Evolutionary conservation across 2,329 filamentous ascomycete species (phyloP).

Genomic region (Cladosporium austrohemisphaericum): DNA sequence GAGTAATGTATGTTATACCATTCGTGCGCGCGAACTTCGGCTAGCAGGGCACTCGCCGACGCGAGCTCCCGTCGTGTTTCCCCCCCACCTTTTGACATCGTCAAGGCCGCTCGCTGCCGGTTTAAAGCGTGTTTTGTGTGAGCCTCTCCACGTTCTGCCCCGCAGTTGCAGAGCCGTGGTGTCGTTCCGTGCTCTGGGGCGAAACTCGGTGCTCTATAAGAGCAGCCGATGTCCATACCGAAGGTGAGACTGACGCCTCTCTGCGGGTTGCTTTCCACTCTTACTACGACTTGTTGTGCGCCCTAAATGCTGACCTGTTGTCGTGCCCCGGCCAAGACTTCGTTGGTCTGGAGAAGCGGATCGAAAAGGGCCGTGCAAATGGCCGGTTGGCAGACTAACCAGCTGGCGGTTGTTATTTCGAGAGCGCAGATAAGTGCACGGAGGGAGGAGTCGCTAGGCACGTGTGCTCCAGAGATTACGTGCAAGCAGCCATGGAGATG

Average conservation of each 20-base stretch:
- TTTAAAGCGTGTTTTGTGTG: neutral
- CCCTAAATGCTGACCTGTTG: too few species aligned
- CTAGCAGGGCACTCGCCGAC: neutral
- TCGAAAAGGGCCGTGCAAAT: too few species aligned
- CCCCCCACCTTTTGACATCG: neutral
- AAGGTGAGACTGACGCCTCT: neutral
- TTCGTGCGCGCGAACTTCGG: neutral
- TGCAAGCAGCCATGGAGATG: too few species aligned
- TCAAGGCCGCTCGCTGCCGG: conserved; percentile 2
- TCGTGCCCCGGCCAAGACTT: too few species aligned
- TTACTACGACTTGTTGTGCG: too few species aligned
- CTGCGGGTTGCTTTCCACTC: neutral
- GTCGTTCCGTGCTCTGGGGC: neutral
- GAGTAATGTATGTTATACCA: conserved; percentile 11
- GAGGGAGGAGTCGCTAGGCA: too few species aligned
- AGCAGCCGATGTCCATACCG: conserved; percentile 7
- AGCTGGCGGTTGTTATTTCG: too few species aligned
- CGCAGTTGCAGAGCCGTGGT: neutral
- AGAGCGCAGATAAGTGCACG: too few species aligned
- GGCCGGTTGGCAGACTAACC: too few species aligned
- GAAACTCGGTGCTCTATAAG: conserved; percentile 6
- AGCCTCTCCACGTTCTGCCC: neutral
- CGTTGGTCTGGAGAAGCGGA: too few species aligned
- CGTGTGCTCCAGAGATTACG: too few species aligned
- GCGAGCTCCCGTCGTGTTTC: conserved; percentile 1